These are phyloP conservation scores for Exophiala lecanii-corni DNA, from an alignment of 2,329 filamentous ascomycete species.

Conservation along the genomic window DNA sequence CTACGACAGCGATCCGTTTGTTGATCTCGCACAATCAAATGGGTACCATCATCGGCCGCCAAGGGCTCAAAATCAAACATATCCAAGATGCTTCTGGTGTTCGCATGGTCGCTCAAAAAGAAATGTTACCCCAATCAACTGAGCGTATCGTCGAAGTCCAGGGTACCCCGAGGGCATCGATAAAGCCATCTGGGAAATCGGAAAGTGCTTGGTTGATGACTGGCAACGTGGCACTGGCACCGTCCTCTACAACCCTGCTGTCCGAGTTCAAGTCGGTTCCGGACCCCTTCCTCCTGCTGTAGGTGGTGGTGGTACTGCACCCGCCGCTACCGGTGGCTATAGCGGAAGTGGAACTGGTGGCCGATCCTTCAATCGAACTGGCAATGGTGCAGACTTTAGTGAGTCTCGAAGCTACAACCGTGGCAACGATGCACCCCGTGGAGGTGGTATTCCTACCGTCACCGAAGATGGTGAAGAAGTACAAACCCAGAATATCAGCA, in stretches of 20 bases:
- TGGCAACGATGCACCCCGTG: constrained; percentile 57
- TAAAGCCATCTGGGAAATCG: constrained; percentile 96
- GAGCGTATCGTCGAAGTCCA: constrained; percentile 97
- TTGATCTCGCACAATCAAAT: constrained; percentile 99
- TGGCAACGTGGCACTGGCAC: constrained; percentile 96
- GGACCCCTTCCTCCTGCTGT: constrained; percentile 50
- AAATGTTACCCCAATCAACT: constrained; percentile 98
- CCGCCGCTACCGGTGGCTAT: constrained; percentile 34
- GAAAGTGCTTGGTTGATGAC: constrained; percentile 96
- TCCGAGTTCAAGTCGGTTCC: constrained; percentile 69
- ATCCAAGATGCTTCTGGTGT: constrained; percentile 96
- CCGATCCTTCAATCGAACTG: constrained; percentile 82
- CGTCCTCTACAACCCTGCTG: constrained; percentile 93
- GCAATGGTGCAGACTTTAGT: constrained; percentile 96
- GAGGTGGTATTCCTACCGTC: constrained; percentile 72
- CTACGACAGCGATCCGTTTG: constrained; percentile 75
- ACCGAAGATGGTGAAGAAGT: constrained; percentile 97
- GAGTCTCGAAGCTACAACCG: constrained; percentile 71
- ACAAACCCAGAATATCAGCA: constrained; percentile 99
- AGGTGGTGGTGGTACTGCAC: constrained; percentile 34
- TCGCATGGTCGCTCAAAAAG: constrained; percentile 98
- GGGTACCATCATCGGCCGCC: constrained; percentile 96
- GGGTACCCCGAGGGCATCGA: constrained; percentile 93
- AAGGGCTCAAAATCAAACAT: constrained; percentile 98
- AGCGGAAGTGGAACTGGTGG: constrained; percentile 49